phyloP scores from a whole-genome alignment of 2,329 filamentous ascomycete genomes.

The Parascedosporium putredinis region DNA sequence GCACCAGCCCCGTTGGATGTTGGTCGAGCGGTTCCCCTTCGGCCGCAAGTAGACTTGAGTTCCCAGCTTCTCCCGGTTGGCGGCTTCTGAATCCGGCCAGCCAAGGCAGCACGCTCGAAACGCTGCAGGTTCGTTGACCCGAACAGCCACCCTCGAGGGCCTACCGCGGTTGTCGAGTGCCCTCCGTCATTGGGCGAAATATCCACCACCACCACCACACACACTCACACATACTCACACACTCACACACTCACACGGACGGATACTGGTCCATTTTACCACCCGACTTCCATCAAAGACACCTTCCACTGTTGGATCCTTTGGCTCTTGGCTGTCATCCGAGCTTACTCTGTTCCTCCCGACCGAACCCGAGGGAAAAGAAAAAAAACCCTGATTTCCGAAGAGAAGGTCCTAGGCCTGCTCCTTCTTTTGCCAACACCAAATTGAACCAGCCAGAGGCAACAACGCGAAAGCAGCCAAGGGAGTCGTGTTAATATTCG shows the following conservation, averaged over 20 bases:
- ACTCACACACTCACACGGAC: background rate
- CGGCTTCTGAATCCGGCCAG: background rate
- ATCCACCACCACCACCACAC: background rate
- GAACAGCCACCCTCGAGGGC: background rate
- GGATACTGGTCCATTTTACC: no score
- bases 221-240: background rate
- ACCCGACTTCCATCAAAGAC: no score
- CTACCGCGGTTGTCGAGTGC: background rate
- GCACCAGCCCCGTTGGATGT: background rate
- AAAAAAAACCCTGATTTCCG: background rate
- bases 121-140: background rate
- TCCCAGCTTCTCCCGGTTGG: background rate
- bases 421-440: background rate
- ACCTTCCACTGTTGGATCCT: background rate
- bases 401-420: no score
- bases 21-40: background rate
- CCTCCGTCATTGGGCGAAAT: background rate
- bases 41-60: background rate
- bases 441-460: background rate
- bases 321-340: background rate
- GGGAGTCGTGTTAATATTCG: background rate
- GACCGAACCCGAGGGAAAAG: slow-evolving; percentile 2
- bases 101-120: background rate
- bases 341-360: slow-evolving; percentile 1
- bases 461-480: background rate